These are phyloP conservation scores for Kodamaea sp. DNA, from an alignment of 1,139 yeast species.

Conservation along the genomic window DNA sequence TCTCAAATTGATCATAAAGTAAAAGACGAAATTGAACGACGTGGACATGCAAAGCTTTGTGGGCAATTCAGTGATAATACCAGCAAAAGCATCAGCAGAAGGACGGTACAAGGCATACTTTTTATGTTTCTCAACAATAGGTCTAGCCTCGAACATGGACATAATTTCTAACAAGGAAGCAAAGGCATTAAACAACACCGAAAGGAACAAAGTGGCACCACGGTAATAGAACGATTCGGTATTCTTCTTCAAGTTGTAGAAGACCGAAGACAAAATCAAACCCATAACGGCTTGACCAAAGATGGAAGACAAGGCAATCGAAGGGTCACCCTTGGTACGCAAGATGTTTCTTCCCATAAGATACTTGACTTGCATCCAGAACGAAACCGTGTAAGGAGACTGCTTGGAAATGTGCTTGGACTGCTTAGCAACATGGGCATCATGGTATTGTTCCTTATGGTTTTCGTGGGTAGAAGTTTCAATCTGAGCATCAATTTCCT, in stretches of 20 bases:
- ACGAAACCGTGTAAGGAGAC: conserved; percentile 69
- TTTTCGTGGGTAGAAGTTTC: conserved; percentile 17
- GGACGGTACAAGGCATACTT: conserved; percentile 76
- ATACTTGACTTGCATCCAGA: conserved; percentile 62
- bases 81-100: conserved; percentile 73
- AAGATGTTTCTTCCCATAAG: conserved; percentile 61
- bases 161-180: conserved; percentile 73
- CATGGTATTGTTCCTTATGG: conserved; percentile 33
- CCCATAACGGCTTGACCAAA: conserved; percentile 74
- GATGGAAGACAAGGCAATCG: conserved; percentile 60
- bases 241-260: conserved; percentile 54
- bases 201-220: conserved; percentile 74
- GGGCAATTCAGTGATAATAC: conserved; percentile 68
- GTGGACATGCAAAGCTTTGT: conserved; percentile 55
- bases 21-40: conserved; percentile 60
- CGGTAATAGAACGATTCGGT: conserved; percentile 60
- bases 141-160: conserved; percentile 67
- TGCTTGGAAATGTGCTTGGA: conserved; percentile 51
- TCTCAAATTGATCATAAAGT: conserved; percentile 68
- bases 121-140: conserved; percentile 78
- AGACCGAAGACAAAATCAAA: conserved; percentile 70
- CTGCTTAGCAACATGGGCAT: conserved; percentile 59
- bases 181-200: conserved; percentile 76
- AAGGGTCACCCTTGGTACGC: conserved; percentile 66
- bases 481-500: conserved; percentile 36